Evolutionary conservation across 1,284 basidiomycete species (phyloP).

Genomic region (Fistulinella cinereoalba): DNA sequence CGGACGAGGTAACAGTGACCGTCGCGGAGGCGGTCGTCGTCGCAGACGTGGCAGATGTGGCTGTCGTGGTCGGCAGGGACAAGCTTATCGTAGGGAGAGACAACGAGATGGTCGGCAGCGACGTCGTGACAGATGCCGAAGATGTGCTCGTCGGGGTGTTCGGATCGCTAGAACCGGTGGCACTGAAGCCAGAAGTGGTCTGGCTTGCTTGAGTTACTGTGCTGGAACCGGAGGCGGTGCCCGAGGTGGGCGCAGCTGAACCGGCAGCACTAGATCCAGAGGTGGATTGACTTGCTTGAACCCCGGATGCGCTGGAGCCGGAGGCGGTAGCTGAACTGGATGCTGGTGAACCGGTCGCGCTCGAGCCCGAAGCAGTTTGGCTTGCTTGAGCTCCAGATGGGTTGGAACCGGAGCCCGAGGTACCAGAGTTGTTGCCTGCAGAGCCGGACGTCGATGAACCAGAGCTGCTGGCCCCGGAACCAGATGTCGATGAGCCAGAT

Average conservation of each 20-base stretch:
- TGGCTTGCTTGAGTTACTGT: not conserved
- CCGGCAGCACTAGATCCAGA: not conserved
- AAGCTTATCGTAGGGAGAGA: too few relatives aligned
- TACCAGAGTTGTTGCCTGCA: too few relatives aligned
- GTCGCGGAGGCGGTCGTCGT: not conserved
- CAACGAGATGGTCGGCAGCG: not conserved
- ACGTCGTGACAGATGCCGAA: not conserved
- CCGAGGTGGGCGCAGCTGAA: not conserved
- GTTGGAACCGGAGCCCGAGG: not conserved
- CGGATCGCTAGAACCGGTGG: not conserved
- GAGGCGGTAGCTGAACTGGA: too few relatives aligned
- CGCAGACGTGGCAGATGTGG: too few relatives aligned
- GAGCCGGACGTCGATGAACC: not conserved
- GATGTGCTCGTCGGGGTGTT: not conserved
- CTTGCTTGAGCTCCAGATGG: too few relatives aligned
- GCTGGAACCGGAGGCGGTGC: not conserved
- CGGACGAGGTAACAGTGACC: not conserved
- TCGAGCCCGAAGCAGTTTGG: not conserved
- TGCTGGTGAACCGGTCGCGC: conserved; percentile 1
- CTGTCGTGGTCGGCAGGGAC: not conserved
- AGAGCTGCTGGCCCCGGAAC: too few relatives aligned
- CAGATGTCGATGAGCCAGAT: too few relatives aligned
- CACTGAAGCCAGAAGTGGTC: not conserved
- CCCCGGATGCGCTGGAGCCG: not conserved
- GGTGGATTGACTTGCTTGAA: not conserved